A percentile compares a stretch with the other conserved stretches of the same genome.
These are phyloP conservation scores for Chalciporus sp. DNA, from an alignment of 1,284 basidiomycete genomes.

Conservation along the genomic window DNA sequence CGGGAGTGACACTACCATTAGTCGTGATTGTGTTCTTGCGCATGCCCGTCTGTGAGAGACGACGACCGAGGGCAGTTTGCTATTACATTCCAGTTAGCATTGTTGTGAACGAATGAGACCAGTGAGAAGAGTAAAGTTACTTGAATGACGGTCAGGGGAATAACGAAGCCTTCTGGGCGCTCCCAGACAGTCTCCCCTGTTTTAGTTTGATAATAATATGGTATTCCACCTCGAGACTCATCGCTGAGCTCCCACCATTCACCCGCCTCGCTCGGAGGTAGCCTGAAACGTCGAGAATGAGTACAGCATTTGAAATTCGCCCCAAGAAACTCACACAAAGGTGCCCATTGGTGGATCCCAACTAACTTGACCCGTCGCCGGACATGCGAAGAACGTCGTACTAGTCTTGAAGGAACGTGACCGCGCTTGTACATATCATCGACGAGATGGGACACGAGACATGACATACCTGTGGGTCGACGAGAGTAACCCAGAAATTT, in stretches of 20 bases:
- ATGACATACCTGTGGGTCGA: slow-evolving; percentile 73
- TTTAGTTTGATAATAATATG: slow-evolving; percentile 93
- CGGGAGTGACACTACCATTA: slow-evolving; percentile 12
- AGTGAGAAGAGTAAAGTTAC: slow-evolving; percentile 34
- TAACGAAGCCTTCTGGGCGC: slow-evolving; percentile 82
- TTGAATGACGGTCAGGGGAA: slow-evolving; percentile 88
- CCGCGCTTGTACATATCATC: slow-evolving; percentile 11
- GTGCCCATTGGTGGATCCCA: slow-evolving; percentile 92
- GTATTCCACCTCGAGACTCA: slow-evolving; percentile 72
- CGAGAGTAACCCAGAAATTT: slow-evolving; percentile 85
- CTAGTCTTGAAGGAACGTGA: slow-evolving; percentile 54
- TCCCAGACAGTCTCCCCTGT: slow-evolving; percentile 90
- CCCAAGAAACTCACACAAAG: slow-evolving; percentile 66
- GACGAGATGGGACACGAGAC: slow-evolving; percentile 7
- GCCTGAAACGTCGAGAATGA: slow-evolving; percentile 41
- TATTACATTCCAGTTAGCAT: slow-evolving; percentile 34
- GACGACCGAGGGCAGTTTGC: slow-evolving; percentile 76
- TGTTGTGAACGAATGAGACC: neutral
- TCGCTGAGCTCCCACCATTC: slow-evolving; percentile 96
- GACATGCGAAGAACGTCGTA: slow-evolving; percentile 89
- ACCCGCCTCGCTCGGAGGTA: slow-evolving; percentile 83
- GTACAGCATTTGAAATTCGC: slow-evolving; percentile 16
- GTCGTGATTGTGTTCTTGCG: slow-evolving; percentile 17
- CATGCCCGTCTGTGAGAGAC: slow-evolving; percentile 51
- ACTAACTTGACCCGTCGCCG: slow-evolving; percentile 87